Conservation (phyloP, 495 filamentous ascomycete species). For the Trichocladium antarcticum region DNA sequence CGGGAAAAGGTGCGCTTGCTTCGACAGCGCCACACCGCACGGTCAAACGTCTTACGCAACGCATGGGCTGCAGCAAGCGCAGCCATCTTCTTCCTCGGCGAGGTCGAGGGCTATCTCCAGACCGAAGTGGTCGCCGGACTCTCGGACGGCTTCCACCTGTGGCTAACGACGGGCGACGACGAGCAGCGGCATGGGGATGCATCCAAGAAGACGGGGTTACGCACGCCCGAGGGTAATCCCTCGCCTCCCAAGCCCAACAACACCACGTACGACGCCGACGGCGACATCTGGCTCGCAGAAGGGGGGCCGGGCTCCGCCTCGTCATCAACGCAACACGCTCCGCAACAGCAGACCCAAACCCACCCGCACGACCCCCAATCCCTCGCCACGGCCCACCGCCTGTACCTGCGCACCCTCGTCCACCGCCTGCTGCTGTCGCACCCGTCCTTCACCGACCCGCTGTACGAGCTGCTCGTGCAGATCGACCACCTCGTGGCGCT, state of each 20-base stretch:
- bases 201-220: not conserved
- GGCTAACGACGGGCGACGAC: conserved; percentile 32
- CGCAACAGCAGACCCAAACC: not conserved
- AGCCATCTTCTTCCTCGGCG: conserved; percentile 75
- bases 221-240: too few species aligned
- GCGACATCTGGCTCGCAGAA: conserved; percentile 18
- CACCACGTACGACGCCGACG: conserved; percentile 4
- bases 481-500: conserved; percentile 70
- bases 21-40: conserved; percentile 46
- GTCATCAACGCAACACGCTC: not conserved
- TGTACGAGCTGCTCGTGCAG: conserved; percentile 59
- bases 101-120: conserved; percentile 77
- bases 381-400: conserved; percentile 63
- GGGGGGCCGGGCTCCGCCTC: not conserved
- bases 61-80: conserved; percentile 81
- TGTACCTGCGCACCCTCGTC: conserved; percentile 56
- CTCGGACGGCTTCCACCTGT: conserved; percentile 53
- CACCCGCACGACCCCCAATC: conserved; percentile 62
- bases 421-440: conserved; percentile 63
- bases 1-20: conserved; percentile 43
- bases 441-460: conserved; percentile 52
- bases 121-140: conserved; percentile 75
- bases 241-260: not conserved
- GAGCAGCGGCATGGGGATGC: conserved; percentile 13
- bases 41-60: conserved; percentile 55